These are phyloP conservation scores for Cenococcum geophilum DNA, from an alignment of 495 filamentous ascomycete genomes.

Conservation along the genomic window DNA sequence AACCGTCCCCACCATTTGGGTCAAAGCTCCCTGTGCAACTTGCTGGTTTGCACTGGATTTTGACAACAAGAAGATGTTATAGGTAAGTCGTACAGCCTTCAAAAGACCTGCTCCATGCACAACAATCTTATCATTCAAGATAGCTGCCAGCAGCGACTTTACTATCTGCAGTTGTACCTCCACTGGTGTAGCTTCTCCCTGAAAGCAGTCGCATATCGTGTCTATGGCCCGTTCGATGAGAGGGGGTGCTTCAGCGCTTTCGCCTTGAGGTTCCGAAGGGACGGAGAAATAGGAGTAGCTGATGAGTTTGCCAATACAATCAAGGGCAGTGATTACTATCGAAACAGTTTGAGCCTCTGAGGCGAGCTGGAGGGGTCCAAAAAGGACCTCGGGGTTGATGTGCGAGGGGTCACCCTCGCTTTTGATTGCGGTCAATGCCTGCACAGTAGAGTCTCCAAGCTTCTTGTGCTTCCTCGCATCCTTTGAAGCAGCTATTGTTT, in stretches of 20 bases:
- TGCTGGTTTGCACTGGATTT: constrained; percentile 89
- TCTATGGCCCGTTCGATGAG: constrained; percentile 97
- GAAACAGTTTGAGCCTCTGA: constrained; percentile 77
- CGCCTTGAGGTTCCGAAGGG: constrained; percentile 44
- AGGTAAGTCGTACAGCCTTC: constrained; percentile 97
- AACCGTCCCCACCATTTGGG: constrained; percentile 97
- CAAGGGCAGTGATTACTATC: constrained; percentile 81
- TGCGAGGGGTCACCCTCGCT: constrained; percentile 60
- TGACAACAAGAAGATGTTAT: constrained; percentile 96
- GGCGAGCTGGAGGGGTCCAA: constrained; percentile 81
- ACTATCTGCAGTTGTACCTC: constrained; percentile 97
- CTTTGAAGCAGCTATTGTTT: constrained; percentile 80
- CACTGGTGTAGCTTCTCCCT: constrained; percentile 82
- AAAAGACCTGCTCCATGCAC: constrained; percentile 94
- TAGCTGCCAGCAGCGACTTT: constrained; percentile 89
- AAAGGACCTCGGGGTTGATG: constrained; percentile 80
- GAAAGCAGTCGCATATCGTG: constrained; percentile 98
- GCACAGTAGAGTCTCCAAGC: constrained; percentile 70
- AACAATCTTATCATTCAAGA: constrained; percentile 95
- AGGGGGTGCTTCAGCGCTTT: constrained; percentile 45
- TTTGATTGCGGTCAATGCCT: constrained; percentile 77
- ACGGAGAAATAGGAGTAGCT: constrained; percentile 96
- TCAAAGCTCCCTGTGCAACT: constrained; percentile 90
- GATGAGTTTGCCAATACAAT: constrained; percentile 97
- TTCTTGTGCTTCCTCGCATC: constrained; percentile 77